These are phyloP conservation scores for Coprinopsis marcescibilis DNA, from an alignment of 768 basidiomycete genomes.

Conservation along the genomic window DNA sequence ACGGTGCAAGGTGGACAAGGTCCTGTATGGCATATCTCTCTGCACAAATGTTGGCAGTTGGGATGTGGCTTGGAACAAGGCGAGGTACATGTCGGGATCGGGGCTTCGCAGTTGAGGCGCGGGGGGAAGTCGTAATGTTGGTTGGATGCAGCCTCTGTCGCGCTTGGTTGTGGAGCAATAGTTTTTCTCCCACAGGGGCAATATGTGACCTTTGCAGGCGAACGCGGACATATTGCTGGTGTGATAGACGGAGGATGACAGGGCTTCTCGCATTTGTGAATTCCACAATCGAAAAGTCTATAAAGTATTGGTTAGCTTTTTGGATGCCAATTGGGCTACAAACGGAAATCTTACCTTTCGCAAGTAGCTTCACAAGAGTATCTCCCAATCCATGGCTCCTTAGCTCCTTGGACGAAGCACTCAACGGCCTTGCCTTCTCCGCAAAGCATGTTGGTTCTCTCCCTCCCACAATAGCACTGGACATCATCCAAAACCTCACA, in stretches of 20 bases:
- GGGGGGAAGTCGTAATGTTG: conserved; percentile 31
- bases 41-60: conserved; percentile 73
- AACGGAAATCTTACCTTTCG: no score
- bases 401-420: conserved; percentile 35
- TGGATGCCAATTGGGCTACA: no score
- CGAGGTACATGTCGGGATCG: conserved; percentile 74
- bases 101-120: conserved; percentile 57
- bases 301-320: no score
- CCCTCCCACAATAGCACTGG: conserved; percentile 79
- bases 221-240: conserved; percentile 63
- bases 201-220: conserved; percentile 57
- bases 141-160: conserved; percentile 20
- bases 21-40: conserved; percentile 65
- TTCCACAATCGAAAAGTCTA: conserved; percentile 72
- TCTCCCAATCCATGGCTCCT: conserved; percentile 58
- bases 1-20: conserved; percentile 77
- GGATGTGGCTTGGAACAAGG: conserved; percentile 59
- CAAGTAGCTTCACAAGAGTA: conserved; percentile 57
- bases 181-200: conserved; percentile 80
- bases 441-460: conserved; percentile 53
- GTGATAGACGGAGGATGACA: conserved; percentile 72
- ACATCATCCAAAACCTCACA: conserved; percentile 53
- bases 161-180: conserved; percentile 42
- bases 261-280: conserved; percentile 63
- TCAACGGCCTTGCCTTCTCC: conserved; percentile 49